phyloP scores from a whole-genome alignment of 176 grass and related monocot genomes.

The Paspalum vaginatum region DNA sequence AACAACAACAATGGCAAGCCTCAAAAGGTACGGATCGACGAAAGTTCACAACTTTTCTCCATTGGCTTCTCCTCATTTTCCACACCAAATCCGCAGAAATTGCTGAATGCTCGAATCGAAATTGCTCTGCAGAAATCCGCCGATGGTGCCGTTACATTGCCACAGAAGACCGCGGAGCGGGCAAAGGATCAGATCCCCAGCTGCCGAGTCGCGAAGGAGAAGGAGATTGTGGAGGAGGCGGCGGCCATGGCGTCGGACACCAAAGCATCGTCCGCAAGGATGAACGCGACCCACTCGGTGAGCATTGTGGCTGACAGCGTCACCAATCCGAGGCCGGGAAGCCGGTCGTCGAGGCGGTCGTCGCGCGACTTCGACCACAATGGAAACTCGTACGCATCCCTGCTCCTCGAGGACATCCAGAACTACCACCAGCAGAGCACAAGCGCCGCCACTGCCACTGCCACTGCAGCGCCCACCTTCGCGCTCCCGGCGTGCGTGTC shows the following conservation, averaged over 20 bases:
- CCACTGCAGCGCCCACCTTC: slow-evolving; percentile 40
- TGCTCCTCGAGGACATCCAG: slow-evolving; percentile 91
- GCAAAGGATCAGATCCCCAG: slow-evolving; percentile 23
- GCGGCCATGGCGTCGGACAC: slow-evolving; percentile 33
- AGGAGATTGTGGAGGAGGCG: slow-evolving; percentile 30
- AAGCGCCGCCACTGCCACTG: not conserved
- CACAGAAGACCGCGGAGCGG: slow-evolving; percentile 24
- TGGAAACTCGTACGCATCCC: slow-evolving; percentile 65
- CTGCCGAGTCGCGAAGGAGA: slow-evolving; percentile 10
- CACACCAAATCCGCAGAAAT: not conserved
- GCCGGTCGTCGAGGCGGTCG: slow-evolving; percentile 63
- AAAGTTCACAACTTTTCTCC: slow-evolving; percentile 6
- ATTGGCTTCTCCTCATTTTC: not conserved
- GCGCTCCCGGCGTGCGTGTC: slow-evolving; percentile 90
- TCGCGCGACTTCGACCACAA: slow-evolving; percentile 82
- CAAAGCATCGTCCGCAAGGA: slow-evolving; percentile 39
- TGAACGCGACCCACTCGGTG: slow-evolving; percentile 54
- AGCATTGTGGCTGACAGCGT: slow-evolving; percentile 54
- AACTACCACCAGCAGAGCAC: slow-evolving; percentile 81
- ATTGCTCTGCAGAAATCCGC: slow-evolving; percentile 31
- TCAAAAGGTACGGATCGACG: slow-evolving; percentile 54
- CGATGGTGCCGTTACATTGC: slow-evolving; percentile 25
- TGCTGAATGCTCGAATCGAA: not conserved
- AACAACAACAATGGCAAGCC: slow-evolving; percentile 41
- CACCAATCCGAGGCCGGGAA: slow-evolving; percentile 41